Conservation (phyloP, 2,329 filamentous ascomycete species). For the Scedosporium boydii region DNA sequence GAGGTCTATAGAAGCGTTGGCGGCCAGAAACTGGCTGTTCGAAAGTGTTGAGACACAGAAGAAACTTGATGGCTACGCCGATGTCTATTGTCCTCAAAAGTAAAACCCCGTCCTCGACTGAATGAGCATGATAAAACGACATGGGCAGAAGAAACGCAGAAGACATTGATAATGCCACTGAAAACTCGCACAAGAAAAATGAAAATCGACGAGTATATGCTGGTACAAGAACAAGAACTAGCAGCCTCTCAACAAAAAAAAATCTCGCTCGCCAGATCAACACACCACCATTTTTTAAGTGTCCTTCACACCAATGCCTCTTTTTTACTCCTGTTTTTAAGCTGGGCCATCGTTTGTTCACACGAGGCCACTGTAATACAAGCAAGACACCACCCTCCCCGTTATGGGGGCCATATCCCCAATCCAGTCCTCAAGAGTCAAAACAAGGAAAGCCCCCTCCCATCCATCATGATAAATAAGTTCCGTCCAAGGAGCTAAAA, state of each 20-base stretch:
- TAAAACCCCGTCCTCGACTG: too few relatives aligned
- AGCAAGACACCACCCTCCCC: background rate
- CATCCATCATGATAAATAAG: background rate
- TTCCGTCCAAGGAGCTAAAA: background rate
- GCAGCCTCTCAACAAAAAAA: background rate
- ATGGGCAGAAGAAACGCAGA: background rate
- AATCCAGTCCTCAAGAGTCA: background rate
- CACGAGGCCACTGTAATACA: background rate
- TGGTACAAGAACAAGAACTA: too few relatives aligned
- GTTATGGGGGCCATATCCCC: background rate
- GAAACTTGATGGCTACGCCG: background rate
- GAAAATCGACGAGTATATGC: too few relatives aligned
- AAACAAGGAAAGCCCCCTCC: background rate
- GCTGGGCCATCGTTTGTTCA: background rate
- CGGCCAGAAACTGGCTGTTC: background rate
- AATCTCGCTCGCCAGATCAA: background rate
- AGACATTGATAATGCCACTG: background rate
- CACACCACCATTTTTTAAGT: background rate
- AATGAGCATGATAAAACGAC: background rate
- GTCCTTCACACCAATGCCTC: background rate
- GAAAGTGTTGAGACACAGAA: background rate
- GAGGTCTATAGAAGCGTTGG: too few relatives aligned
- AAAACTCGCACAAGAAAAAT: too few relatives aligned
- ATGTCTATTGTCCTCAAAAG: background rate
- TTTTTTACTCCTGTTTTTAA: background rate